Evolutionary conservation across 768 basidiomycete genomes (phyloP), one percentile per base, ranked within the genome.

Genomic region (Calocybe gangraenosa): DNA sequence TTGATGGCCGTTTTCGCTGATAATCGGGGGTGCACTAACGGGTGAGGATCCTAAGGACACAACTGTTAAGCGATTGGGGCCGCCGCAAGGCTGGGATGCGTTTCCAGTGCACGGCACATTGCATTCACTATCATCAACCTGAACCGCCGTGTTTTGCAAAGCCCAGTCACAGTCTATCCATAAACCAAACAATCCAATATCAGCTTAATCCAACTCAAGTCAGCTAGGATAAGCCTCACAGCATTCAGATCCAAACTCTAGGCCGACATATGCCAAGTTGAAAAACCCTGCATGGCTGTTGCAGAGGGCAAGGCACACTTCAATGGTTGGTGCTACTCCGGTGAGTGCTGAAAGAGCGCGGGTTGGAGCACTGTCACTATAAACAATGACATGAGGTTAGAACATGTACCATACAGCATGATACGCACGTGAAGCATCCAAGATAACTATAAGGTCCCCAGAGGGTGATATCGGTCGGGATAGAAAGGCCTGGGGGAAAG

Each of bases 361-460:
- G 19, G 40, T n/a, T 32, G 18, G 15, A n/a, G 38, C 5, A 13
- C 36, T 17, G 17, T 51, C 46, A 0, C 50, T 51, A 10, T 23
- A 19, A 36, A 13, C 21, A n/a, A n/a, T n/a, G n/a, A n/a, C n/a
- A 25, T 6, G 14, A 22, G 1, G 14, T 19, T 6, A 39, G 6
- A 7, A 8, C n/a, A 2, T 8, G 3, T 6, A n/a, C 10, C 3
- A 7, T 20, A 15, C 2, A 11, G 13, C 1, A 4, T n/a, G 5
- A 6, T 11, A 40, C 42, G 42, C 34, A 51, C 46, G 50, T 51
- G 35, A 40, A 51, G 34, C 50, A 51, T 41, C 50, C 50, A 19
- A 42, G 30, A 30, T 51, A 51, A 2, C 20, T 32, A 15, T 51
- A 51, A 15, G 19, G 2, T 13, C 50, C 50, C 50, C 50, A 48